Conservation (phyloP, 345 rosid genomes). For the Cardamine chenopodiifolia region DNA sequence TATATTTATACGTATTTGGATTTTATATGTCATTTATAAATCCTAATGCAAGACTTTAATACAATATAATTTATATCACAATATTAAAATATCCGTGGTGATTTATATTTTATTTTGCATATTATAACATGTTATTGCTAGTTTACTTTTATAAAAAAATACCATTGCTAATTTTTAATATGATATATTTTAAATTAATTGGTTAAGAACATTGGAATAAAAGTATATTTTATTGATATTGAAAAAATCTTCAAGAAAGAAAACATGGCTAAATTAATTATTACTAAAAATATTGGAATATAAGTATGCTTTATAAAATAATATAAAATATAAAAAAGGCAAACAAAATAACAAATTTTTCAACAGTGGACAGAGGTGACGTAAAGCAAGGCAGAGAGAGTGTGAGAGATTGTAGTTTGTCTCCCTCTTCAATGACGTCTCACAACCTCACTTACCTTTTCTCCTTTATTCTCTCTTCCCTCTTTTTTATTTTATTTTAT, state of each 20-base stretch:
- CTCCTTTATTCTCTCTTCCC: slow-evolving; percentile 39
- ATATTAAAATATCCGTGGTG: not conserved
- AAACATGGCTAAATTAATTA: not conserved
- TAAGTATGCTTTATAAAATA: not conserved
- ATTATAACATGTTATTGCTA: not conserved
- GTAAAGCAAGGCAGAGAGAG: slow-evolving; percentile 45
- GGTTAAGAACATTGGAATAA: slow-evolving; percentile 8
- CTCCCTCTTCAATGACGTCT: slow-evolving; percentile 47
- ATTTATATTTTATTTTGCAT: not conserved
- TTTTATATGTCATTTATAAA: not conserved
- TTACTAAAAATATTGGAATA: not conserved
- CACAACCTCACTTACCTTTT: slow-evolving; percentile 43
- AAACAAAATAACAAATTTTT: slow-evolving; percentile 41
- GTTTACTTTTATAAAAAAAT: too few species aligned
- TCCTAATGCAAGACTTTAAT: not conserved
- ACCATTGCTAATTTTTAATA: not conserved
- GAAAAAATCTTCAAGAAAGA: not conserved
- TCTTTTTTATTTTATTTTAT: not conserved
- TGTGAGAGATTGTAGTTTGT: slow-evolving; percentile 41
- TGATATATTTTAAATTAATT: not conserved
- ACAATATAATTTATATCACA: not conserved
- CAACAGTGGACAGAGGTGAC: slow-evolving; percentile 46
- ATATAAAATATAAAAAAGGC: not conserved
- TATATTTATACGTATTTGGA: not conserved
- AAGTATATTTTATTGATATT: not conserved